Base-by-base conservation (phyloP, 352 stramenopile species). In the Globisporangium carolinianum region DNA sequence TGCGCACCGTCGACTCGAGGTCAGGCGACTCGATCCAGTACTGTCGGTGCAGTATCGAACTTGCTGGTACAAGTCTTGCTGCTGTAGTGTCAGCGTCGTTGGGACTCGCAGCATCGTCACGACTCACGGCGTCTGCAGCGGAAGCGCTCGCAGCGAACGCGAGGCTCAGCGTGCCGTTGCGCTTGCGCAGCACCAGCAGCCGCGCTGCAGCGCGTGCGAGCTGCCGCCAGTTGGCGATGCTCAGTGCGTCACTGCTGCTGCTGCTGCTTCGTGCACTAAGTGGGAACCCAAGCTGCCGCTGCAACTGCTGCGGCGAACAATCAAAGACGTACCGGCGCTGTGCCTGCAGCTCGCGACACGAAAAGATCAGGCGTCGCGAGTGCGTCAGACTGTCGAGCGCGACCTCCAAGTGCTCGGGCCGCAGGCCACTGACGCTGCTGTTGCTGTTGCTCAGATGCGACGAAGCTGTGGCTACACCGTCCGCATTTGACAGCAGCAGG, bases 341-440 rank as follows among this genome's bases (percentile, higher is more conserved):
- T 5, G 75, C 71, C 32, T 86, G 68, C 1, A 75, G 51, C 46
- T 89, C 73, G 35, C 66, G 64, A 35, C 65, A 85, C 2, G 75
- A 86, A 50, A 86, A 86, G 46, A 80, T 63, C 2, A 89, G 60
- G 4, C 75, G 66, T 2, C 63, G 62, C 18, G 79, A 73, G 7
- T 68, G 61, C 12, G 65, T 49, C 24, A 76, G 57, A 39, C 73
- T 43, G 41, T 89, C 73, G 1, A 82, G 53, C 43, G 85, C 67
- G 11, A 86, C 58, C 4, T 73, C 71, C 9, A 89, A 8, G 1
- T 68, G 67, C 43, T 72, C 39, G 17, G 76, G 38, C n/a, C 47
- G 42, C 60, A 65, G 49, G 38, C 37, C 24, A 43, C 39, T 55
- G n/a, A n/a, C 17, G 48, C 6, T 55, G 39, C 12, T 53, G 36